These are phyloP conservation scores for Ganoderma meredithae DNA, from an alignment of 1,284 basidiomycete species.

Conservation along the genomic window DNA sequence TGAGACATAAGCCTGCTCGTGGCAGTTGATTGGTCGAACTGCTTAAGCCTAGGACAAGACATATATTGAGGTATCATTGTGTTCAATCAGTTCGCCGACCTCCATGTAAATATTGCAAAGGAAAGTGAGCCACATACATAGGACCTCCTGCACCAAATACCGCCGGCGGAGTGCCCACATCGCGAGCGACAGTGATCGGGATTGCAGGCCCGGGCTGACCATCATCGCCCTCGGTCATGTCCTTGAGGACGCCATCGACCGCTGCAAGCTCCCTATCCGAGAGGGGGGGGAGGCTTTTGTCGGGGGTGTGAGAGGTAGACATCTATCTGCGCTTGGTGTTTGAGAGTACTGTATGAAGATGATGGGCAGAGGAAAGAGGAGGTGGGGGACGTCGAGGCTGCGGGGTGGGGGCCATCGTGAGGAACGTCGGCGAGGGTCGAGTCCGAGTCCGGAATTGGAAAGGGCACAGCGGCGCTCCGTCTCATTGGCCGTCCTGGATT, in stretches of 20 bases:
- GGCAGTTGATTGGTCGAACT: conserved; percentile 77
- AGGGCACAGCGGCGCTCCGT: background rate
- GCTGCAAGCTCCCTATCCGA: conserved; percentile 39
- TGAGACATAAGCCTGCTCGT: conserved; percentile 72
- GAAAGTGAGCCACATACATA: conserved; percentile 39
- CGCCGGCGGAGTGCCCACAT: conserved; percentile 38
- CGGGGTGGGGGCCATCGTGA: conserved; percentile 3
- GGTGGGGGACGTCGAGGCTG: background rate
- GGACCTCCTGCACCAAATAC: conserved; percentile 48
- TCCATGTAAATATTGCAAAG: background rate
- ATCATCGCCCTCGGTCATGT: conserved; percentile 36
- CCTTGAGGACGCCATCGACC: conserved; percentile 42
- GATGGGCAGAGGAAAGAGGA: conserved; percentile 5
- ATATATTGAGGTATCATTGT: background rate
- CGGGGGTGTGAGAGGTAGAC: conserved; percentile 34
- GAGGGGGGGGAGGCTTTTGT: conserved; percentile 25
- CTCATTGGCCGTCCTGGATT: too few relatives aligned
- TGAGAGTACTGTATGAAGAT: background rate
- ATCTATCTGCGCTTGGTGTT: conserved; percentile 21
- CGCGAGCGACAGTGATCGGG: conserved; percentile 21
- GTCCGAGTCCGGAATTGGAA: background rate
- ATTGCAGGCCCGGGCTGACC: conserved; percentile 25
- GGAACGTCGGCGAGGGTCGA: conserved; percentile 8
- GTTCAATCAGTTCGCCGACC: background rate
- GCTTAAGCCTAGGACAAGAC: conserved; percentile 66